Conservation (phyloP, 163 green algal species). For the Chloroidium sp. region DNA sequence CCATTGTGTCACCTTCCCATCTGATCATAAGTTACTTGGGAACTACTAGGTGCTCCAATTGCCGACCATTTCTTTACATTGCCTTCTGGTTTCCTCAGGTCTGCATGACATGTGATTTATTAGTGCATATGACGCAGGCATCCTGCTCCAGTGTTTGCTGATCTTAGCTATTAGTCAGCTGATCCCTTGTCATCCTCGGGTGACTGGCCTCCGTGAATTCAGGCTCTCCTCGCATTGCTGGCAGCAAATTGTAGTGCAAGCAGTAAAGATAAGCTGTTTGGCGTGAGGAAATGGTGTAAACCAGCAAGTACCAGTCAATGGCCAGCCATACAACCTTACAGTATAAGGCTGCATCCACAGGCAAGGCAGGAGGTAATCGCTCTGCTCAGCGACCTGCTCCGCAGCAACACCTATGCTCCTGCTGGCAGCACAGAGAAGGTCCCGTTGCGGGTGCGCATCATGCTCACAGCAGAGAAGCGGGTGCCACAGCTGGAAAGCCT, state of each 20-base stretch:
- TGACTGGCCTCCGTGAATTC: not conserved
- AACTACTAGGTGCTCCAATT: not conserved
- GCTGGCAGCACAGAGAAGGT: not conserved
- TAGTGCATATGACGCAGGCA: not conserved
- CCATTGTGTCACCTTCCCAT: not conserved
- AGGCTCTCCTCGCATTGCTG: not conserved
- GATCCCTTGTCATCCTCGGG: no score
- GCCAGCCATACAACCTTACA: no score
- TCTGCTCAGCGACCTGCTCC: not conserved
- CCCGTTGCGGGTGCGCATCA: constrained; percentile 18
- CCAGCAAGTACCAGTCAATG: no score
- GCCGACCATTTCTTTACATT: not conserved
- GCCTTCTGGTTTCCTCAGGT: not conserved
- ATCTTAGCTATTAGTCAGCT: no score
- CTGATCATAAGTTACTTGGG: not conserved
- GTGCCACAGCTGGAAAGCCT: constrained; percentile 28
- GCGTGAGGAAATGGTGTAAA: not conserved
- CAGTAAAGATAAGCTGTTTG: not conserved
- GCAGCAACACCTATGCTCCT: not conserved
- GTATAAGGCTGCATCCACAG: not conserved
- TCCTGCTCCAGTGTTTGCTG: not conserved
- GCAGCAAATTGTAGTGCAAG: not conserved
- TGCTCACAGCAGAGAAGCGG: constrained; percentile 33
- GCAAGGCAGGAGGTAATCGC: not conserved
- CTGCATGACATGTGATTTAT: not conserved